Base-by-base conservation (phyloP, 768 basidiomycete genomes). In the Phallus indusiatus region DNA sequence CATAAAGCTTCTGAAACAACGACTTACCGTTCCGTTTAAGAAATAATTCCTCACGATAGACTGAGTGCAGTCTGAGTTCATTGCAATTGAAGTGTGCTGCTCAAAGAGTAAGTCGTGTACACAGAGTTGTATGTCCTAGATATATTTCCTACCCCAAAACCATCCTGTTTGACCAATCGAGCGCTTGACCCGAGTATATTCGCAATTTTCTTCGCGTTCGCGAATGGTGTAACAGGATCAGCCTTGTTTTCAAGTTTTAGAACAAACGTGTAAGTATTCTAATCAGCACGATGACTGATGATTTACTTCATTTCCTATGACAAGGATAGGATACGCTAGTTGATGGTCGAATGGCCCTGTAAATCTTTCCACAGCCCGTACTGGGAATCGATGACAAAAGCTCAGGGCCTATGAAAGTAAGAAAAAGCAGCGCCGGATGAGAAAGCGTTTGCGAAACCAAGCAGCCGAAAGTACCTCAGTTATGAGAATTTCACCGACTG, bases 171-270 rank as follows among this genome's bases (percentile, higher is more conserved):
- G 3, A 70, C 51, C 14, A 71, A 60, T 11, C 65, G 56, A 11
- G 68, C 60, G 6, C 68, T 69, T 20, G 64, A 24, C 18, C 63
- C 64, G 9, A 70, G 64, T 18, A 65, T 51, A 42, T 62, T 55
- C 9, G 65, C 59, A 3, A 68, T 65, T 0, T 53, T 46, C 50
- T 62, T 22, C 9, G 67, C 71, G 54, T 63, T 69, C 9, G 49
- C 34, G 16, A 72, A 56, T 5, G 71, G 68, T 11, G 71, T 70
- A 14, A 70, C 65, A 0, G 69, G 69, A 42, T 58, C 48, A 11
- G 47, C 47, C 58, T 72, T 47, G 16, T 5, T 20, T n/a, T 7
- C 18, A 22, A 11, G 17, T 20, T 8, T 56, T 18, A 28, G 11
- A 6, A 6, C 47, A n/a, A n/a, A n/a, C n/a, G n/a, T n/a, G n/a